A percentile compares a stretch with the other conserved stretches of the same genome.
Conservation (phyloP, 805 yeast genomes). For the Komagataella mondaviorum region DNA sequence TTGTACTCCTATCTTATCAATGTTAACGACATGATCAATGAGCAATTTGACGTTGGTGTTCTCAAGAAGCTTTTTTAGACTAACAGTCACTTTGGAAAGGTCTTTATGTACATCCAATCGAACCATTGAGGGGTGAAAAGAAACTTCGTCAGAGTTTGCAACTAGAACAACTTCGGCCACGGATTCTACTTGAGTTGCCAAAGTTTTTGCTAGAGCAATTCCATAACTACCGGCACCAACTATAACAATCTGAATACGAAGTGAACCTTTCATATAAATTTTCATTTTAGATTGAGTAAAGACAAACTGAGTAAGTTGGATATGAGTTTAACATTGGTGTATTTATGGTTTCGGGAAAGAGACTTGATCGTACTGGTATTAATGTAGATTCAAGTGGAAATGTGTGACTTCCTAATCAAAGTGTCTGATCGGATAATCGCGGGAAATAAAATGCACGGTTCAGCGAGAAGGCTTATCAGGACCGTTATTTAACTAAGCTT, state of each 20-base stretch:
- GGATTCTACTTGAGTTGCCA: background rate
- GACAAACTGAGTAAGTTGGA: background rate
- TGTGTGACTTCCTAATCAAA: background rate
- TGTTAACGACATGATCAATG: constrained; percentile 8
- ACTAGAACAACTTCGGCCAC: background rate
- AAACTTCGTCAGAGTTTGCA: background rate
- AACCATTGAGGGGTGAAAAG: background rate
- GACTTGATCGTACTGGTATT: background rate
- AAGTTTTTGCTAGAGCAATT: background rate
- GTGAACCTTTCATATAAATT: background rate
- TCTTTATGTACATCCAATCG: background rate
- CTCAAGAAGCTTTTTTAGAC: constrained; percentile 1
- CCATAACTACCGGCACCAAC: background rate
- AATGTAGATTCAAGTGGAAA: background rate
- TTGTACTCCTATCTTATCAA: constrained; percentile 7
- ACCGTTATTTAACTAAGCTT: background rate
- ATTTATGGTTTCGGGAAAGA: too few relatives aligned
- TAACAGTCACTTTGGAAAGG: background rate
- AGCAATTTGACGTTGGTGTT: constrained; percentile 10
- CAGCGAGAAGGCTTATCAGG: background rate
- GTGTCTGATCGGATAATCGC: background rate
- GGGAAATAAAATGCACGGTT: background rate
- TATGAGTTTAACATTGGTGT: background rate
- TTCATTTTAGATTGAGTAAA: background rate
- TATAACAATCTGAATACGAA: background rate